phyloP scores from a whole-genome alignment of 352 stramenopile species.

The Phytophthora colocasiae region DNA sequence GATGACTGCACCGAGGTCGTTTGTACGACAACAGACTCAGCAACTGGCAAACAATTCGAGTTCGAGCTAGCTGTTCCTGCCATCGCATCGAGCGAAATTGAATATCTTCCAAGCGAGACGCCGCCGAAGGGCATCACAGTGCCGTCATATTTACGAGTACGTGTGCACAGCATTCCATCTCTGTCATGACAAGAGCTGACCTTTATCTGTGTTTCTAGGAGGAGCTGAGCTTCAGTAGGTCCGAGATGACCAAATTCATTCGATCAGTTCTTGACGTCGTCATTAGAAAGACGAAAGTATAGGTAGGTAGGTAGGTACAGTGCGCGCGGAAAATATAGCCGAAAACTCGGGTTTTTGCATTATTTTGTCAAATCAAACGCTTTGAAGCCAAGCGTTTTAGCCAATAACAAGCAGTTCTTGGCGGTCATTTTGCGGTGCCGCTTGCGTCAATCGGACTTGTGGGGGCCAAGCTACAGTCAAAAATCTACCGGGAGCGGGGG shows the following conservation, averaged over 20 bases:
- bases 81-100: conserved; percentile 73
- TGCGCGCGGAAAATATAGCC: too few relatives aligned
- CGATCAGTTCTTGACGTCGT: conserved; percentile 82
- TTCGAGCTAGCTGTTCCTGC: conserved; percentile 81
- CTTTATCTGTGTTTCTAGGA: conserved; percentile 43
- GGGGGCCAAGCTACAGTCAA: too few relatives aligned
- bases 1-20: conserved; percentile 70
- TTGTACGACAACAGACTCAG: conserved; percentile 73
- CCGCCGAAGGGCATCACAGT: conserved; percentile 58
- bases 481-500: too few relatives aligned
- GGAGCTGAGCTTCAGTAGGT: conserved; percentile 81
- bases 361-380: too few relatives aligned
- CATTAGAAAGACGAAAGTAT: conserved; percentile 75
- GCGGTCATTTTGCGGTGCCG: too few relatives aligned
- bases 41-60: conserved; percentile 68
- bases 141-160: conserved; percentile 78
- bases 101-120: conserved; percentile 79
- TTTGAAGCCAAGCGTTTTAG: too few relatives aligned
- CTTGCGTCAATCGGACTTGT: too few relatives aligned
- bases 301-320: conserved; percentile 31
- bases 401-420: too few relatives aligned
- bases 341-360: too few relatives aligned
- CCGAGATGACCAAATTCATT: conserved; percentile 88
- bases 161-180: conserved; percentile 3
- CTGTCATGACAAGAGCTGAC: neutral